Evolutionary conservation across 2,329 filamentous ascomycete genomes (phyloP).

Genomic region (Beauveria caledonica): DNA sequence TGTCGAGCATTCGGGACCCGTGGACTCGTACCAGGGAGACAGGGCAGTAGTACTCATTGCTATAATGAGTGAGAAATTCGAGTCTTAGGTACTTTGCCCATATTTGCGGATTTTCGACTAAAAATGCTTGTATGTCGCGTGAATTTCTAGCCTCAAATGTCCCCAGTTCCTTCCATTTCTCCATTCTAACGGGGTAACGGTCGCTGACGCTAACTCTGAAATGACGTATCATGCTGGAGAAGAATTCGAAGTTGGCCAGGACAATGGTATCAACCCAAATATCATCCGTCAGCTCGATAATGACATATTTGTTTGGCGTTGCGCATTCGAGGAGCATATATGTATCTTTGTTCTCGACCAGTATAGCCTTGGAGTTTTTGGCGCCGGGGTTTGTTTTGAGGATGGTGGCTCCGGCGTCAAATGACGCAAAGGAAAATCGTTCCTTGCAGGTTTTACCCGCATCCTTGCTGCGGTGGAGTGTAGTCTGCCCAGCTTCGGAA

Average conservation of each 20-base stretch:
- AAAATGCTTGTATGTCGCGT: slow-evolving; percentile 86
- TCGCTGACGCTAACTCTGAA: slow-evolving; percentile 92
- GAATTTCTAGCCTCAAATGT: slow-evolving; percentile 88
- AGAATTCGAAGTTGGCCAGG: slow-evolving; percentile 98
- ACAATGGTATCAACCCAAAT: slow-evolving; percentile 88
- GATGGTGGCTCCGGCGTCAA: slow-evolving; percentile 90
- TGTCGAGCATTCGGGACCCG: slow-evolving; percentile 93
- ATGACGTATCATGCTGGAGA: slow-evolving; percentile 89
- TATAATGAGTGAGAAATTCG: slow-evolving; percentile 88
- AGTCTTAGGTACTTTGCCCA: slow-evolving; percentile 91
- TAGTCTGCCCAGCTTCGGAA: slow-evolving; percentile 39
- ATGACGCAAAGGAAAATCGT: slow-evolving; percentile 93
- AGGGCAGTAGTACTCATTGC: slow-evolving; percentile 94
- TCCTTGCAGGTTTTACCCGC: slow-evolving; percentile 97
- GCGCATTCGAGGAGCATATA: slow-evolving; percentile 96
- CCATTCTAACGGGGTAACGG: slow-evolving; percentile 83
- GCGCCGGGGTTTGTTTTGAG: slow-evolving; percentile 81
- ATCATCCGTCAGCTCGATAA: slow-evolving; percentile 85
- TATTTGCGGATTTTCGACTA: slow-evolving; percentile 89
- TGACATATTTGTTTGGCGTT: slow-evolving; percentile 81
- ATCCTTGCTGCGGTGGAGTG: slow-evolving; percentile 69
- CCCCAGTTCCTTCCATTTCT: slow-evolving; percentile 85
- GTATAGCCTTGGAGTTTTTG: slow-evolving; percentile 78
- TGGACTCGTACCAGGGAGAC: slow-evolving; percentile 86
- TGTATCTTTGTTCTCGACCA: slow-evolving; percentile 96